Evolutionary conservation across 176 grass and related monocot genomes (phyloP), one percentile per base, ranked within the genome.

Genomic region (Oryza glumipatula): DNA sequence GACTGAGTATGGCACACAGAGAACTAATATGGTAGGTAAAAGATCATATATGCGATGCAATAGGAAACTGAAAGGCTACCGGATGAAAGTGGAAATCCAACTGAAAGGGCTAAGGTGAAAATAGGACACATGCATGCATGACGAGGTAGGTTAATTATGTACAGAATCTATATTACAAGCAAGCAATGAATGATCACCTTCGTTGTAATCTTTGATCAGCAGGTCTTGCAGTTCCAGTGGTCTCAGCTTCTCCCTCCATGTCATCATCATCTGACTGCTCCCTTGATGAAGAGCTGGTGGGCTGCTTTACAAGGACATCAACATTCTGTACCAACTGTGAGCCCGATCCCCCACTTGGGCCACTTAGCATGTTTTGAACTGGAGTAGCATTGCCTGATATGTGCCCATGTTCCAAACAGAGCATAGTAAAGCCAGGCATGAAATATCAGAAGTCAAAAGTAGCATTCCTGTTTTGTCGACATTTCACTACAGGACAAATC

Each of bases 231-330:
- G 91, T 89, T 83, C 90, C 95, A 79, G 70, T 88, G 46, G 79
- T 94, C 60, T 97, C 95, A 66, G 85, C 87, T 88, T 94, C 92
- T 76, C 89, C 91, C 85, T 94, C 95, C 90, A 93, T 83, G 74
- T 97, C 95, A 65, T 93, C 95, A 80, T 93, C 95, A 23, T 94
- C 95, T 28, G 95, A 93, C 43, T 88, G 90, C 79, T 97, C 95
- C 49, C 84, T 63, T 3, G 89, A 91, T 26, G 95, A 97, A 84
- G 88, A 89, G 60, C 95, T 94, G 73, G 95, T 92, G 9, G 86
- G 45, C 72, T 90, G 87, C 83, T 92, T 97, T 83, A 85, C 88
- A 81, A 80, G 84, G 24, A 86, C 78, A 84, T 88, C 90, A 4
- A 73, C 66, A 84, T 81, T 98, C 68, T 93, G 92, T 39, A 93